Percentiles rank a stretch among this genome's conserved stretches.
phyloP scores from a whole-genome alignment of 495 filamentous ascomycete species.

The Xylaria palmicola region DNA sequence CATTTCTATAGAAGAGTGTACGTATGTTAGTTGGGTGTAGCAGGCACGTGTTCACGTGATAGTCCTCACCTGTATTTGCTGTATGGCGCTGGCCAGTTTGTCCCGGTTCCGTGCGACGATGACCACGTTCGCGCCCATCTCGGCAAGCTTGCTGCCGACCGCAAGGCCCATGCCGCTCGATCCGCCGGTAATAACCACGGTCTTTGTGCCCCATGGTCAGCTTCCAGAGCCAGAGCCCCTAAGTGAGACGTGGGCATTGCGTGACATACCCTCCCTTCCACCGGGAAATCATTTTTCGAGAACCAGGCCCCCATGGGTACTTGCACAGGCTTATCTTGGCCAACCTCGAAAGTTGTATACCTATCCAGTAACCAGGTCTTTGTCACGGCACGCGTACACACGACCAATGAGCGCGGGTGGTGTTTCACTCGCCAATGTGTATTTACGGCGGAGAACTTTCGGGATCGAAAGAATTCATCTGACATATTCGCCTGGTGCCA shows the following conservation, averaged over 20 bases:
- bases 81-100: constrained; percentile 64
- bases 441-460: too few relatives aligned
- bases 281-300: constrained; percentile 60
- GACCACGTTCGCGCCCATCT: constrained; percentile 74
- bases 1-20: constrained; percentile 32
- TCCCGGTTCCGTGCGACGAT: constrained; percentile 67
- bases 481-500: too few relatives aligned
- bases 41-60: background rate
- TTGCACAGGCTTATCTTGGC: too few relatives aligned
- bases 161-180: constrained; percentile 79
- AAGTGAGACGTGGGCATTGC: background rate
- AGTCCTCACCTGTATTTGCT: constrained; percentile 54
- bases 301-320: background rate
- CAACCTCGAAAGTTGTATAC: too few relatives aligned
- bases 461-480: too few relatives aligned
- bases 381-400: too few relatives aligned
- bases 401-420: too few relatives aligned
- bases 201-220: constrained; percentile 44
- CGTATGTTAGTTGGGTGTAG: background rate
- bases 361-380: too few relatives aligned
- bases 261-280: constrained; percentile 64
- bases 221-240: background rate
- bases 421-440: too few relatives aligned
- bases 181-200: constrained; percentile 77
- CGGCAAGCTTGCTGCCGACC: constrained; percentile 64